phyloP scores from a whole-genome alignment of 352 stramenopile genomes.

The Plasmopara viticola region DNA sequence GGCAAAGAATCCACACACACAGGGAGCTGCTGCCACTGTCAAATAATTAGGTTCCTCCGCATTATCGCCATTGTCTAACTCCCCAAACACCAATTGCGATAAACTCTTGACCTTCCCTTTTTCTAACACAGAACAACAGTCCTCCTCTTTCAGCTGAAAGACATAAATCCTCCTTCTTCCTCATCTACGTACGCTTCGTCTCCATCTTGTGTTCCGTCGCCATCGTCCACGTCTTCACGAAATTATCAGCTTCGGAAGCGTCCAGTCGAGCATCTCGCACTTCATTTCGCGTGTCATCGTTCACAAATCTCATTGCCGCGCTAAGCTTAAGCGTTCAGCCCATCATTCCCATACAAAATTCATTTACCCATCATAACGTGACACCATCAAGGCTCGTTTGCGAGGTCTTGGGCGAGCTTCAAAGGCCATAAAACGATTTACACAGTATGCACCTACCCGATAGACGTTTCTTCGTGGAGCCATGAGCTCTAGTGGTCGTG shows the following conservation, averaged over 20 bases:
- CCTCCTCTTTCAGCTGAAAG: constrained; percentile 13
- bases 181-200: constrained; percentile 71
- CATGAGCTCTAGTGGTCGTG: constrained; percentile 7
- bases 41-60: constrained; percentile 56
- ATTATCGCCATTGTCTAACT: constrained; percentile 33
- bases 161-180: constrained; percentile 19
- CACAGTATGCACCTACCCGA: constrained; percentile 31
- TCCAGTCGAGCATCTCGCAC: constrained; percentile 84
- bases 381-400: background rate
- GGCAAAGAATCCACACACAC: constrained; percentile 80
- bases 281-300: constrained; percentile 74
- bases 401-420: constrained; percentile 1
- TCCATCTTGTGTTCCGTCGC: constrained; percentile 30
- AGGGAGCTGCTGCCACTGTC: constrained; percentile 53
- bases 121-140: constrained; percentile 15
- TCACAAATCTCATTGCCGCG: constrained; percentile 74
- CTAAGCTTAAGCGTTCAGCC: constrained; percentile 71
- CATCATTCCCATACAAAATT: constrained; percentile 14
- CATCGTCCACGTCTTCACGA: constrained; percentile 58
- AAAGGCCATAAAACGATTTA: constrained; percentile 1
- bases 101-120: constrained; percentile 84
- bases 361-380: background rate
- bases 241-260: constrained; percentile 86
- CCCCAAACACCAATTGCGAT: constrained; percentile 82
- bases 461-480: constrained; percentile 44